These are phyloP conservation scores for Exophiala mesophila DNA, from an alignment of 2,329 filamentous ascomycete genomes.

Conservation along the genomic window DNA sequence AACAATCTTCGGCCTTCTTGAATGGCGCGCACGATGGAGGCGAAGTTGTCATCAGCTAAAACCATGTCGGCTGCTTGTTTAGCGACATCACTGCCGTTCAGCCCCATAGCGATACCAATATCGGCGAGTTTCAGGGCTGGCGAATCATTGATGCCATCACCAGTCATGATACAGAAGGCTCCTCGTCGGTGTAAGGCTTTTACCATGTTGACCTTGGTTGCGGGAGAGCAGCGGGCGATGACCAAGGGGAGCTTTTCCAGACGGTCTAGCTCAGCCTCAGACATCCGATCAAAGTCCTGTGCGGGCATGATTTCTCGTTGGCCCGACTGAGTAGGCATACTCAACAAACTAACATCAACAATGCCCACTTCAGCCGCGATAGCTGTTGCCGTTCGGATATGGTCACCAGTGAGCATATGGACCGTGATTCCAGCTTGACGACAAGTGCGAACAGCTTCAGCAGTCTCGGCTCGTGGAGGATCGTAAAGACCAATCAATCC, in stretches of 20 bases:
- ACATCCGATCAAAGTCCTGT: conserved; percentile 71
- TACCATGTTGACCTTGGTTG: conserved; percentile 14
- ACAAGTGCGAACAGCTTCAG: conserved; percentile 64
- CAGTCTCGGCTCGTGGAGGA: conserved; percentile 76
- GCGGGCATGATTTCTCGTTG: conserved; percentile 68
- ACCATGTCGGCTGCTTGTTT: conserved; percentile 91
- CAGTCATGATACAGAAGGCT: conserved; percentile 71
- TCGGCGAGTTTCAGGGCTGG: conserved; percentile 67
- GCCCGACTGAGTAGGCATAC: conserved; percentile 44
- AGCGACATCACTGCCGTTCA: conserved; percentile 70
- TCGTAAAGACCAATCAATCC: conserved; percentile 86
- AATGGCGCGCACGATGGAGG: conserved; percentile 73
- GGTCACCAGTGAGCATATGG: conserved; percentile 81
- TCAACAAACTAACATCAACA: conserved; percentile 36
- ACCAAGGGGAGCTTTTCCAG: conserved; percentile 53
- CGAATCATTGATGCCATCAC: conserved; percentile 81
- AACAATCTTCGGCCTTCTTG: conserved; percentile 74
- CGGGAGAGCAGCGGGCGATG: conserved; percentile 17
- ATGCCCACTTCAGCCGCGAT: conserved; percentile 78
- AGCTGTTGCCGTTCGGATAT: conserved; percentile 70
- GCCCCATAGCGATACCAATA: conserved; percentile 88
- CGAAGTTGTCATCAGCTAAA: conserved; percentile 73
- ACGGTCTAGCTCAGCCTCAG: conserved; percentile 65
- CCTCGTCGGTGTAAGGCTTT: conserved; percentile 28
- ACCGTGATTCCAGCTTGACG: conserved; percentile 70